Percentiles rank a stretch among this genome's conserved stretches.
Conservation (phyloP, 148 eudicot species). For the Diospyros lotus region DNA sequence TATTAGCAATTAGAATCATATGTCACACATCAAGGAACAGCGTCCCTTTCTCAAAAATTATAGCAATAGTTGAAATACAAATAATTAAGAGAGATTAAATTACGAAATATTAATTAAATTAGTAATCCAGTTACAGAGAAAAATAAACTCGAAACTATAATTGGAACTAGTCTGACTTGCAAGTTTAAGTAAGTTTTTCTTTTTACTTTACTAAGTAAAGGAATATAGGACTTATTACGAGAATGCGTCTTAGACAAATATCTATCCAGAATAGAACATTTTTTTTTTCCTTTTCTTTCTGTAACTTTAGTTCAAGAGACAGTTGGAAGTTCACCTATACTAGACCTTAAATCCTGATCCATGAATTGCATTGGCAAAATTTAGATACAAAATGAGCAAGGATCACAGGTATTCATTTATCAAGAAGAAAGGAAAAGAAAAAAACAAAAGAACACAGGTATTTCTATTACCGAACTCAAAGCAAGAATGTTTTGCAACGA, state of each 20-base stretch:
- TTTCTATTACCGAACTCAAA: not conserved
- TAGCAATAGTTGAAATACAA: too few relatives aligned
- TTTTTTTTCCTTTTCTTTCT: not conserved
- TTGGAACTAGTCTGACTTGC: not conserved
- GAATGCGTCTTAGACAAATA: not conserved
- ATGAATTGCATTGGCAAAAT: slow-evolving; percentile 16
- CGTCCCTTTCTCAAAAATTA: too few relatives aligned
- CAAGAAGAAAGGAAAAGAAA: not conserved
- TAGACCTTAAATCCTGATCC: slow-evolving; percentile 20
- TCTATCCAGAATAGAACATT: not conserved
- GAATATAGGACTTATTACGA: not conserved
- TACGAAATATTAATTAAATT: too few relatives aligned
- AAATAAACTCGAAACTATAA: too few relatives aligned
- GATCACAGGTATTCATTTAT: too few relatives aligned
- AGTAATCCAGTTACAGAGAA: too few relatives aligned
- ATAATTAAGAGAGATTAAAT: too few relatives aligned
- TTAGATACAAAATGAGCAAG: too few relatives aligned
- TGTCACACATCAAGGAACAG: too few relatives aligned
- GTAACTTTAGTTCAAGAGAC: not conserved
- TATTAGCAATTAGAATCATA: too few relatives aligned
- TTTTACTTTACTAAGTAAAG: not conserved
- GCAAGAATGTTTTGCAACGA: too few relatives aligned
- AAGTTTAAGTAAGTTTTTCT: not conserved
- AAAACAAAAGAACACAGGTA: not conserved
- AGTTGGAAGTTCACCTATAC: not conserved